Conservation (phyloP, 108 stramenopile genomes). For the Stephanodiscus triporus region DNA sequence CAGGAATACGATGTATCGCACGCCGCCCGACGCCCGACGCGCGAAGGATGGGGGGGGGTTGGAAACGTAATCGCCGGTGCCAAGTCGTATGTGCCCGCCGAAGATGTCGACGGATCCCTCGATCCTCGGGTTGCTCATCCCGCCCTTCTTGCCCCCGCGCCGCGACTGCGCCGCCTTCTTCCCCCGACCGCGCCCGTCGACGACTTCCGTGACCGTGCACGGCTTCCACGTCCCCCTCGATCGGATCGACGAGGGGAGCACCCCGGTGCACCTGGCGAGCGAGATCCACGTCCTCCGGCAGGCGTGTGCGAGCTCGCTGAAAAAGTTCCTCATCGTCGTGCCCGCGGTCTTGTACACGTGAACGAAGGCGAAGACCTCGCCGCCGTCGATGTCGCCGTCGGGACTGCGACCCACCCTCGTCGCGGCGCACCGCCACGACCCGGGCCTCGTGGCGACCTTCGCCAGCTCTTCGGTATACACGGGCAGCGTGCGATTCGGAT, state of each 20-base stretch:
- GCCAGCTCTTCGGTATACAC: conserved; percentile 24
- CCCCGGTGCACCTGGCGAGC: not conserved
- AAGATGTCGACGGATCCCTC: conserved; percentile 42
- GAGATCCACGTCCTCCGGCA: conserved; percentile 44
- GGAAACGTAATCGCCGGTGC: conserved; percentile 26
- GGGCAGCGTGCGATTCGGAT: not conserved
- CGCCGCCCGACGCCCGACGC: not conserved
- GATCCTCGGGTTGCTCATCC: conserved; percentile 23
- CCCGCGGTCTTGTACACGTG: conserved; percentile 73
- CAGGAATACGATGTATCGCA: conserved; percentile 51
- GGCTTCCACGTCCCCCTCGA: conserved; percentile 3
- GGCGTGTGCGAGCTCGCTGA: conserved; percentile 33
- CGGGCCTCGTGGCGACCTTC: conserved; percentile 12
- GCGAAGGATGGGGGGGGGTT: too few species aligned
- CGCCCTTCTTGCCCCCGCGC: too few species aligned
- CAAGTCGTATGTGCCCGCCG: conserved; percentile 55
- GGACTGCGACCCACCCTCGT: too few species aligned
- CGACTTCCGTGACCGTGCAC: conserved; percentile 18
- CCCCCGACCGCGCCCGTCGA: conserved; percentile 17
- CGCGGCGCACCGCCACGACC: conserved; percentile 37
- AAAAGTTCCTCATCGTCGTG: conserved; percentile 51
- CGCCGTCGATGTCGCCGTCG: conserved; percentile 19
- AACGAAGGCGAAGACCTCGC: conserved; percentile 52
- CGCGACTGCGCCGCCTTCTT: too few species aligned
- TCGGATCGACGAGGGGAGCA: conserved; percentile 1